phyloP scores from a whole-genome alignment of 2,329 filamentous ascomycete species.

The Sarocladium oryzae region DNA sequence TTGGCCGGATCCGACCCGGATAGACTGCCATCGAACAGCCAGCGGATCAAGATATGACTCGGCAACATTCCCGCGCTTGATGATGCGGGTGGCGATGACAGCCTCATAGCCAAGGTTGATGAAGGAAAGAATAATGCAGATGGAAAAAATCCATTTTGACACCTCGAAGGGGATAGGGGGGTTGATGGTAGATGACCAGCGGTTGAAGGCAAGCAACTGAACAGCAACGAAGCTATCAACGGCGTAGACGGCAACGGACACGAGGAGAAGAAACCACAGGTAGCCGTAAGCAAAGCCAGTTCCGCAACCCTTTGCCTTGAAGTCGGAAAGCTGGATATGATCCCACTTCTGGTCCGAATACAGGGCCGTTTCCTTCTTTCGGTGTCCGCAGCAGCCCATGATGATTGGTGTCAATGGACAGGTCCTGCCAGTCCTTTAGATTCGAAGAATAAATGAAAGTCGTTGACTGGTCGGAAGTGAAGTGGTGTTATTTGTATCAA shows the following conservation, averaged over 20 bases:
- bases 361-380: slow-evolving; percentile 56
- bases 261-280: slow-evolving; percentile 70
- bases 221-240: slow-evolving; percentile 92
- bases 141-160: slow-evolving; percentile 91
- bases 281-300: slow-evolving; percentile 75
- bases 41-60: slow-evolving; percentile 87
- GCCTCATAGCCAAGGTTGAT: slow-evolving; percentile 76
- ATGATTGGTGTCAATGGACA: not conserved
- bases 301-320: slow-evolving; percentile 74
- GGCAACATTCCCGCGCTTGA: slow-evolving; percentile 77
- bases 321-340: slow-evolving; percentile 73
- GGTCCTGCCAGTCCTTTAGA: not conserved
- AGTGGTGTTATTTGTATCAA: slow-evolving; percentile 10
- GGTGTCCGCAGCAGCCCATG: slow-evolving; percentile 62
- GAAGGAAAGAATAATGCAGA: slow-evolving; percentile 87
- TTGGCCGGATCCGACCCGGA: slow-evolving; percentile 64
- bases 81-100: slow-evolving; percentile 71
- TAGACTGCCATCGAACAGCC: slow-evolving; percentile 77
- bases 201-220: slow-evolving; percentile 82
- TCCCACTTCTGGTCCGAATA: slow-evolving; percentile 89
- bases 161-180: slow-evolving; percentile 70
- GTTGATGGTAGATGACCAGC: slow-evolving; percentile 78
- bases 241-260: slow-evolving; percentile 78
- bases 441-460: slow-evolving; percentile 11
- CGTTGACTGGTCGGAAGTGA: slow-evolving; percentile 7